Percentiles rank a stretch among this genome's conserved stretches.
Evolutionary conservation across 2,329 filamentous ascomycete genomes (phyloP).

Genomic region (Hypoxylon sp.): DNA sequence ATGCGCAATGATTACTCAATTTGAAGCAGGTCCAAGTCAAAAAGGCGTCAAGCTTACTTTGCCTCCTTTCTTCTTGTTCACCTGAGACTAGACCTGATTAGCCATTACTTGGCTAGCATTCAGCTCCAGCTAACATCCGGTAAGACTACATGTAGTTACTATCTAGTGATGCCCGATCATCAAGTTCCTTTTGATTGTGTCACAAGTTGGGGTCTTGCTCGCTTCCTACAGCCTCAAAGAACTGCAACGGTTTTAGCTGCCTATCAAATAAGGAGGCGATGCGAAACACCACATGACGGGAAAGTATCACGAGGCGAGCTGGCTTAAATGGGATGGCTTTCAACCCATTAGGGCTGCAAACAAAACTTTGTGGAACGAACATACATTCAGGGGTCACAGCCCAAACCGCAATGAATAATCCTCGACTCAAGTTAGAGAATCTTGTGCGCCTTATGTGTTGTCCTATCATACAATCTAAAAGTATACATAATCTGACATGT

Average conservation of each 20-base stretch:
- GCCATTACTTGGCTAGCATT: conserved; percentile 8
- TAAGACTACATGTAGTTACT: neutral
- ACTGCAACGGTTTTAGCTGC: conserved; percentile 8
- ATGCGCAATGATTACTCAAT: conserved; percentile 13
- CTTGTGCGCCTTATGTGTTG: conserved; percentile 8
- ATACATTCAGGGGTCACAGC: conserved; percentile 3
- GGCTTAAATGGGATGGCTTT: conserved; percentile 3
- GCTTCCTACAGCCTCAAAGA: conserved; percentile 19
- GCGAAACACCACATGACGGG: conserved; percentile 14
- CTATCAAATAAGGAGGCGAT: conserved; percentile 29
- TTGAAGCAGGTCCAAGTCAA: conserved; percentile 2
- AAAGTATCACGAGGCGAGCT: conserved; percentile 18
- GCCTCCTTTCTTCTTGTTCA: neutral
- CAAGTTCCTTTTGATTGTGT: conserved; percentile 12
- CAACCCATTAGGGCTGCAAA: conserved; percentile 22
- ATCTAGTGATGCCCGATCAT: conserved; percentile 2
- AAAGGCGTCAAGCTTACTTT: neutral
- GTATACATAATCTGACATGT: conserved; percentile 16
- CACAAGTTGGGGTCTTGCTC: conserved; percentile 11
- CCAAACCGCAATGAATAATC: neutral
- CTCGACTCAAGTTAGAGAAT: conserved; percentile 14
- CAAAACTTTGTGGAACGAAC: conserved; percentile 18
- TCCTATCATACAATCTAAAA: conserved; percentile 19
- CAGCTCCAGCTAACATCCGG: neutral
- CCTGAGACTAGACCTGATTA: conserved; percentile 17